Conservation (phyloP, 139 green algal genomes). For the Yamagishiella unicocca region DNA sequence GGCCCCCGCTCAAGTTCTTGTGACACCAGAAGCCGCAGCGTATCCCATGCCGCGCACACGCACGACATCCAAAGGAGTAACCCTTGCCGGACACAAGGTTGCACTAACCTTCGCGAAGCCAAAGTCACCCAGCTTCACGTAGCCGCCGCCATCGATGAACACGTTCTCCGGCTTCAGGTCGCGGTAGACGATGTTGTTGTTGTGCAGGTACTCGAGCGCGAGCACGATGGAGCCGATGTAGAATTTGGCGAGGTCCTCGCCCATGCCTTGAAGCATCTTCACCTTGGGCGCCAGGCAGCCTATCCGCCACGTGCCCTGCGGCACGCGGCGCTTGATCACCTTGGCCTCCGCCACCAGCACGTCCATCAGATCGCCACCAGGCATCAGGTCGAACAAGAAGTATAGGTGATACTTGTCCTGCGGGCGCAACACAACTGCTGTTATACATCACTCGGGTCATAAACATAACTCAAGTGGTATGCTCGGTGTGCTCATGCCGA, state of each 20-base stretch:
- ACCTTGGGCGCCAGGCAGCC: constrained; percentile 64
- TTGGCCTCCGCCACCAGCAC: constrained; percentile 91
- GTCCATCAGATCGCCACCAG: constrained; percentile 97
- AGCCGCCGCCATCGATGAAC: constrained; percentile 89
- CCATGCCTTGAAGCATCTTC: constrained; percentile 81
- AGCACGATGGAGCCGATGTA: constrained; percentile 93
- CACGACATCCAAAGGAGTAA: no score
- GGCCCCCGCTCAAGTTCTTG: no score
- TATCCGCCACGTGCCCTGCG: constrained; percentile 67
- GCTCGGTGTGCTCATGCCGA: no score
- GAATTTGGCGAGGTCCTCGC: constrained; percentile 88
- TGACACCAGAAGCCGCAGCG: no score
- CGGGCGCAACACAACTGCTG: no score
- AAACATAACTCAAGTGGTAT: no score
- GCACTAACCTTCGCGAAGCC: constrained; percentile 91
- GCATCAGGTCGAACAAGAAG: constrained; percentile 96
- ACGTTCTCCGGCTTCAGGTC: constrained; percentile 99
- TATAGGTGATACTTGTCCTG: constrained; percentile 96
- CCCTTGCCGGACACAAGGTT: no score
- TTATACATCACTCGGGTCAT: no score
- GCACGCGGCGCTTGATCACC: constrained; percentile 82
- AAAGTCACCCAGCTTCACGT: constrained; percentile 97
- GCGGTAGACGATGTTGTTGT: constrained; percentile 93
- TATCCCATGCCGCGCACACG: no score
- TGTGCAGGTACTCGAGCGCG: constrained; percentile 96